Evolutionary conservation across 108 stramenopile species (phyloP).

Genomic region (Cyclotella atomus): DNA sequence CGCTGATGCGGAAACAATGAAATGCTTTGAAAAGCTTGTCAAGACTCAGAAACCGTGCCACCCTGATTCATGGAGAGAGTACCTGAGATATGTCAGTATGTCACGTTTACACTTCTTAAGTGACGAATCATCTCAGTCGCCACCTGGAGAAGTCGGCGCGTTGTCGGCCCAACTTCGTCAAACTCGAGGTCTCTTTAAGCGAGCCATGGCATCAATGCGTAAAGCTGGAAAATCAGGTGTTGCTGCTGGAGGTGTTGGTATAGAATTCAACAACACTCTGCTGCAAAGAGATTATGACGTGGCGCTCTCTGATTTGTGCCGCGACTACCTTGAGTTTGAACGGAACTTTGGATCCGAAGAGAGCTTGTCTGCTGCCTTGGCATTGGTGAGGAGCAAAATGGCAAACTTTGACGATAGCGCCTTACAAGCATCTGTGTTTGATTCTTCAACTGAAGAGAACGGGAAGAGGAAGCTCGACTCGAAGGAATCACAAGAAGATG

Average conservation of each 20-base stretch:
- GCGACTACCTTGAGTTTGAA: constrained; percentile 79
- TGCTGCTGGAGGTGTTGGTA: constrained; percentile 6
- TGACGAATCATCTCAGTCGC: constrained; percentile 6
- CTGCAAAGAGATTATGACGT: constrained; percentile 54
- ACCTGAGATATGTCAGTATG: constrained; percentile 49
- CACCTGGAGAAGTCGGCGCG: constrained; percentile 26
- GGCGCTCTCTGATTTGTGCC: constrained; percentile 65
- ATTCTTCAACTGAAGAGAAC: constrained; percentile 15
- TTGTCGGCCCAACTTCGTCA: constrained; percentile 57
- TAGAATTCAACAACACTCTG: constrained; percentile 12
- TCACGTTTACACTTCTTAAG: constrained; percentile 28
- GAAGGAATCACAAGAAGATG: constrained; percentile 8
- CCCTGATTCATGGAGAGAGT: constrained; percentile 67
- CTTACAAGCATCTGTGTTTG: background rate
- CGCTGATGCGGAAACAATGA: constrained; percentile 37
- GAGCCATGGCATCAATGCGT: constrained; percentile 57
- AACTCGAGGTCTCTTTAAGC: constrained; percentile 68
- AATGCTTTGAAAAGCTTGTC: constrained; percentile 62
- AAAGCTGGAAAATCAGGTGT: constrained; percentile 29
- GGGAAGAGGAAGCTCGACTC: constrained; percentile 37
- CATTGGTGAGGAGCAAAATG: constrained; percentile 63
- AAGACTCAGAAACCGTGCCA: constrained; percentile 75
- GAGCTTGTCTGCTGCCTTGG: constrained; percentile 55
- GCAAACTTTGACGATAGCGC: constrained; percentile 13
- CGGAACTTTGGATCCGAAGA: constrained; percentile 67